Conservation (phyloP, 176 grass and related monocot genomes). For the Themeda triandra region DNA sequence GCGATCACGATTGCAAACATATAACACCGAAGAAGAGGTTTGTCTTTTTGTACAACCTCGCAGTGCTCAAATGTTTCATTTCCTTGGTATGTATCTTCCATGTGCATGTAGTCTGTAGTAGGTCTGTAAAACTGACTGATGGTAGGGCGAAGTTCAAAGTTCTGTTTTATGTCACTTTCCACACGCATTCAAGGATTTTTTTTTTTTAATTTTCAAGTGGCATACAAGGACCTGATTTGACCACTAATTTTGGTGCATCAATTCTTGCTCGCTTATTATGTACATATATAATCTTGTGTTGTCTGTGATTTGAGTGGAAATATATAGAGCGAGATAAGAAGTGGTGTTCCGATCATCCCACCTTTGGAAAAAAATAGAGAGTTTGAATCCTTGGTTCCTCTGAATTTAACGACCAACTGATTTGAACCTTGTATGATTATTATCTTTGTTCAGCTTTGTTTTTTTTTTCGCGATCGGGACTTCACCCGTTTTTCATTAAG, state of each 20-base stretch:
- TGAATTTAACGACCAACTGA: neutral
- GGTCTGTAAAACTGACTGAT: neutral
- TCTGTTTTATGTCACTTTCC: neutral
- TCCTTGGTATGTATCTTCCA: neutral
- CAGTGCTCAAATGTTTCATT: neutral
- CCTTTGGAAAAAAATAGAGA: neutral
- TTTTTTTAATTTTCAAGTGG: neutral
- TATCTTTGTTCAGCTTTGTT: too few species aligned
- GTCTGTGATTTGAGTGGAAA: conserved; percentile 7
- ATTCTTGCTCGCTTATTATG: neutral
- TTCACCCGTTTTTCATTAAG: too few species aligned
- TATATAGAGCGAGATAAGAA: conserved; percentile 29
- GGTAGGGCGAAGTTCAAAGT: neutral
- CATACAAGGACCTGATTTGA: neutral
- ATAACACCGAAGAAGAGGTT: conserved; percentile 75
- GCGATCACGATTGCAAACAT: conserved; percentile 58
- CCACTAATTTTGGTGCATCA: neutral
- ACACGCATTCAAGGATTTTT: too few species aligned
- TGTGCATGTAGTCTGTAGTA: neutral
- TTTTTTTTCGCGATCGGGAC: too few species aligned
- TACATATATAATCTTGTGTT: conserved; percentile 7
- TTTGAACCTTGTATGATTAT: neutral
- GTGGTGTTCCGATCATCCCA: neutral
- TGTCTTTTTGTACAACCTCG: conserved; percentile 15
- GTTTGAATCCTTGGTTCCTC: neutral